A percentile compares a stretch with the other conserved stretches of the same genome.
Evolutionary conservation across 164 flowering plant genomes (phyloP).

Genomic region (Macadamia tetraphylla): DNA sequence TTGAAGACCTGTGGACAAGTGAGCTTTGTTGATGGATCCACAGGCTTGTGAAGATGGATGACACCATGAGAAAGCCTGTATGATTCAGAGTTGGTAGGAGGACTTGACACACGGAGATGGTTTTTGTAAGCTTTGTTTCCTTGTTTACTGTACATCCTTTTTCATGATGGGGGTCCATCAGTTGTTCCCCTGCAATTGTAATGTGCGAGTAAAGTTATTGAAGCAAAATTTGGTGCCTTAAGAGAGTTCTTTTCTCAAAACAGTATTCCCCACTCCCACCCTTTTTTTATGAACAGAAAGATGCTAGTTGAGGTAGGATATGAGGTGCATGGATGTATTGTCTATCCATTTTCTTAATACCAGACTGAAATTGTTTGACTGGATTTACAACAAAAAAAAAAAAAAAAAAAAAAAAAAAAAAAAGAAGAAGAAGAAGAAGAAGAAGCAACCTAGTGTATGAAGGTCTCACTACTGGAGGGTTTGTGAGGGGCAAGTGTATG

Average conservation of each 20-base stretch:
- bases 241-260: slow-evolving; percentile 3
- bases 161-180: slow-evolving; percentile 5
- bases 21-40: not conserved
- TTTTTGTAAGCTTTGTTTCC: not conserved
- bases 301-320: too few species aligned
- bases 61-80: not conserved
- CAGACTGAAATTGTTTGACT: too few species aligned
- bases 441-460: too few species aligned
- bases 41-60: slow-evolving; percentile 2
- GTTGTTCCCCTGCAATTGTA: slow-evolving; percentile 9
- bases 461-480: too few species aligned
- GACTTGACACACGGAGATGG: not conserved
- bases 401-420: too few species aligned
- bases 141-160: slow-evolving; percentile 7
- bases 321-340: too few species aligned
- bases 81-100: not conserved
- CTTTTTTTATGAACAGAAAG: too few species aligned
- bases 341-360: not conserved
- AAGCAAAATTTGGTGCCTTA: slow-evolving; percentile 8
- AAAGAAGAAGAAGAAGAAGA: too few species aligned
- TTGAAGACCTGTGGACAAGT: not conserved
- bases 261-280: not conserved
- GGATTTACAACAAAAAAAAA: too few species aligned
- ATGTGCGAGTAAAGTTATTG: slow-evolving; percentile 14
- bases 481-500: too few species aligned